phyloP scores from a whole-genome alignment of 768 basidiomycete genomes.

The Trametes gibbosa region DNA sequence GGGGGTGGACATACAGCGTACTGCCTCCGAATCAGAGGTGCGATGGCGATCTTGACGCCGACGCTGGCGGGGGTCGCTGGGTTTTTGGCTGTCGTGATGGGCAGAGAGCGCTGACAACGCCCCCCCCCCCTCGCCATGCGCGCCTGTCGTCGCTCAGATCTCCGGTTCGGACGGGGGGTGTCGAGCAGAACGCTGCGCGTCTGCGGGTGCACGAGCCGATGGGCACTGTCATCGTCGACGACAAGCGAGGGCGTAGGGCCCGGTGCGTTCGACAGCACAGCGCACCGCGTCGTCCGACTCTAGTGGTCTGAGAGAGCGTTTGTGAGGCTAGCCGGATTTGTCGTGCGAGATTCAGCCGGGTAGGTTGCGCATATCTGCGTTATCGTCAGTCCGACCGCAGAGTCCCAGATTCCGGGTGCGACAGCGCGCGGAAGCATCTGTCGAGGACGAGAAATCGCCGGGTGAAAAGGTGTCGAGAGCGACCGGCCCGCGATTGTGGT shows the following conservation, averaged over 20 bases:
- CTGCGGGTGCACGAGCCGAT: background rate
- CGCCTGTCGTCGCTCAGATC: background rate
- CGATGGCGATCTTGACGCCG: conserved; percentile 11
- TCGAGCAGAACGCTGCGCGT: no score
- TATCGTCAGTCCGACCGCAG: no score
- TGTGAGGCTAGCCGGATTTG: background rate
- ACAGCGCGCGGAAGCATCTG: background rate
- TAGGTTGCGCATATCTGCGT: no score
- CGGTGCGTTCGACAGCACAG: background rate
- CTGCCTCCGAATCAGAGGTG: conserved; percentile 5
- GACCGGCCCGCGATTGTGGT: background rate
- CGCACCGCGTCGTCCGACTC: background rate
- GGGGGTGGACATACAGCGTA: background rate
- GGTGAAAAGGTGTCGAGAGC: background rate
- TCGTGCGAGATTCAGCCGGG: background rate
- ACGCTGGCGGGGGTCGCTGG: conserved; percentile 6
- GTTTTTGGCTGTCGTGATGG: conserved; percentile 1
- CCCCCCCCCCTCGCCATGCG: background rate
- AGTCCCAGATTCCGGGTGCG: background rate
- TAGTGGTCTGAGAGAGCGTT: no score
- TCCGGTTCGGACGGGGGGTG: background rate
- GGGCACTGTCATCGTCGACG: no score
- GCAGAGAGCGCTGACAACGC: background rate
- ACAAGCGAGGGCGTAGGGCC: background rate
- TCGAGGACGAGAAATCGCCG: background rate